These are phyloP conservation scores for Kluyveromyces sp. DNA, from an alignment of 1,139 yeast genomes.

Conservation along the genomic window DNA sequence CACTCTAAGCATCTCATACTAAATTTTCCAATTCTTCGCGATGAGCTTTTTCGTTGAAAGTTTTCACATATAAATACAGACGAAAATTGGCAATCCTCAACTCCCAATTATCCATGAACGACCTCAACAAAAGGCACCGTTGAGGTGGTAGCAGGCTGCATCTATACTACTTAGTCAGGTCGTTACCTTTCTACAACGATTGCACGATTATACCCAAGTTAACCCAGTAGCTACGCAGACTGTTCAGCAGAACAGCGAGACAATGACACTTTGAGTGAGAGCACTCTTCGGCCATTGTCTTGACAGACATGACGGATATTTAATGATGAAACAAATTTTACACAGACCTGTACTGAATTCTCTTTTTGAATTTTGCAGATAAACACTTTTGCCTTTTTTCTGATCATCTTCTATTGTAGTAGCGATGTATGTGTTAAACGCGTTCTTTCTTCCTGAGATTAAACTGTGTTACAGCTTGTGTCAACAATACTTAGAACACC, in stretches of 20 bases:
- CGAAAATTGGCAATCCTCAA: background rate
- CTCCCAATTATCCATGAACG: too few relatives aligned
- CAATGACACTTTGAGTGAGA: background rate
- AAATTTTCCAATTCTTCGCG: background rate
- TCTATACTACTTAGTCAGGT: too few relatives aligned
- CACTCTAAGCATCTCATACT: too few relatives aligned
- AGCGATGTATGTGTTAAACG: background rate
- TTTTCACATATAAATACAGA: background rate
- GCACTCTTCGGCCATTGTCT: background rate
- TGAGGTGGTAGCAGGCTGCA: too few relatives aligned
- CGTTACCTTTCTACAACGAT: too few relatives aligned
- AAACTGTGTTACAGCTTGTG: background rate
- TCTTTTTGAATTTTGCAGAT: conserved; percentile 30
- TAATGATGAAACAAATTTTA: conserved; percentile 36
- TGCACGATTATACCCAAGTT: too few relatives aligned
- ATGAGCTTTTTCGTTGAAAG: background rate
- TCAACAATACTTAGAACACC: too few relatives aligned
- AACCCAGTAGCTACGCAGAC: too few relatives aligned
- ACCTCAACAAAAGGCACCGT: too few relatives aligned
- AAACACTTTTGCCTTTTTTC: conserved; percentile 33
- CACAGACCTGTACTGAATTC: conserved; percentile 42
- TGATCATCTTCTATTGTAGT: conserved; percentile 11
- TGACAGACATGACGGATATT: conserved; percentile 4
- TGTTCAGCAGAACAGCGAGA: conserved; percentile 13
- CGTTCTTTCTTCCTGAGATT: background rate